Conservation (phyloP, 352 stramenopile species). For the Phytophthora tentaculata region DNA sequence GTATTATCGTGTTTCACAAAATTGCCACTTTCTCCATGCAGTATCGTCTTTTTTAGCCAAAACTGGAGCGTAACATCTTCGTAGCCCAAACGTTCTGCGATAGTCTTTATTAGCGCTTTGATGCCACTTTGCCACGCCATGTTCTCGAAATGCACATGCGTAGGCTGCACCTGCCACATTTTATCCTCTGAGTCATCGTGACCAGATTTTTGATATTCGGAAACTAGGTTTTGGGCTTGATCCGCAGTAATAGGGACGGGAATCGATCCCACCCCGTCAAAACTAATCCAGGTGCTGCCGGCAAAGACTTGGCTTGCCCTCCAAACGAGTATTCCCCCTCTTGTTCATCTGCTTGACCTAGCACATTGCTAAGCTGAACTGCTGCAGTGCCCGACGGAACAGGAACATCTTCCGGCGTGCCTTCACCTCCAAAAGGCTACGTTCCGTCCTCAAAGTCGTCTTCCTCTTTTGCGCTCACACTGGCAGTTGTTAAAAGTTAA, state of each 20-base stretch:
- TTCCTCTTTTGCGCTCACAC: background rate
- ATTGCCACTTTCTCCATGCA: background rate
- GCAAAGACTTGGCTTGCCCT: constrained; percentile 13
- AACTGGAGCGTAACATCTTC: background rate
- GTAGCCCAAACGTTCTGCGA: constrained; percentile 16
- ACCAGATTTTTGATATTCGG: constrained; percentile 18
- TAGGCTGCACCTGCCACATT: background rate
- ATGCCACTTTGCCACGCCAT: background rate
- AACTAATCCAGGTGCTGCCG: background rate
- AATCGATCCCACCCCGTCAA: constrained; percentile 15
- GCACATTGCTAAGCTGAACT: constrained; percentile 8
- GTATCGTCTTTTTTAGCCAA: background rate
- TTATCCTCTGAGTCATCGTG: constrained; percentile 21
- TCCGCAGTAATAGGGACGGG: background rate
- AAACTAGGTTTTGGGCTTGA: constrained; percentile 17
- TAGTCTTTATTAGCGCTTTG: background rate
- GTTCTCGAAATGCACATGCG: background rate
- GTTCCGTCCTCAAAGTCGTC: constrained; percentile 7
- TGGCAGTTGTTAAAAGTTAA: too few relatives aligned
- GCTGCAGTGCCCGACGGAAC: constrained; percentile 5
- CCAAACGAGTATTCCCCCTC: constrained; percentile 25
- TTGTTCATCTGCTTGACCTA: constrained; percentile 8
- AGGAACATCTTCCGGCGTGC: background rate
- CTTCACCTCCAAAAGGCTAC: constrained; percentile 23
- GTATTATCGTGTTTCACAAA: background rate